Evolutionary conservation across 495 filamentous ascomycete species (phyloP).

Genomic region (Trypethelium eluteriae): DNA sequence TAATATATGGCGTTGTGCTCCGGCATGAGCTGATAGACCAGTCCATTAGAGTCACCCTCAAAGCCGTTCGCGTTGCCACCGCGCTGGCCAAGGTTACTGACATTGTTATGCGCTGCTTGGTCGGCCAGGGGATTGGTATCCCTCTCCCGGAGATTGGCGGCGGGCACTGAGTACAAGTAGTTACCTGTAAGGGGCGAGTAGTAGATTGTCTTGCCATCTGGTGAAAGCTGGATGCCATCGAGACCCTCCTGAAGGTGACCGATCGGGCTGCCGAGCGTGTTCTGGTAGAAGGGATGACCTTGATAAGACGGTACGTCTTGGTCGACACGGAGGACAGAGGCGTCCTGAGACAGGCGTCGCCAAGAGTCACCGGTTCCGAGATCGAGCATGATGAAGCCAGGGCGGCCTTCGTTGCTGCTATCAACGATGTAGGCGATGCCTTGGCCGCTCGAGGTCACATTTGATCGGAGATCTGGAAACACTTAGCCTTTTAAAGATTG

Average conservation of each 20-base stretch:
- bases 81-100: conserved; percentile 34
- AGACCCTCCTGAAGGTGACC: conserved; percentile 32
- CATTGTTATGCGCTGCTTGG: conserved; percentile 33
- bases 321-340: conserved; percentile 31
- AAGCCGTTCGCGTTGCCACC: conserved; percentile 39
- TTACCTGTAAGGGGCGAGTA: conserved; percentile 33
- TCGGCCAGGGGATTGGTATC: conserved; percentile 32
- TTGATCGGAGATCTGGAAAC: conserved; percentile 32
- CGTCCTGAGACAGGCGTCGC: conserved; percentile 36
- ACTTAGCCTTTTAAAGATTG: not conserved
- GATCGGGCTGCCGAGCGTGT: conserved; percentile 21
- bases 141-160: conserved; percentile 28
- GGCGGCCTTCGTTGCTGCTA: conserved; percentile 37
- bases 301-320: conserved; percentile 33
- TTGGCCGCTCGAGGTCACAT: conserved; percentile 30
- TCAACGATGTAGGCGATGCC: conserved; percentile 40
- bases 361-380: conserved; percentile 38
- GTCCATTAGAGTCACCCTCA: conserved; percentile 33
- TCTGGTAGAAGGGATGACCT: conserved; percentile 34
- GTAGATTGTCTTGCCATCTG: conserved; percentile 35
- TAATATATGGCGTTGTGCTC: conserved; percentile 37
- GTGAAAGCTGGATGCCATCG: conserved; percentile 37
- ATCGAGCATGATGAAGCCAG: conserved; percentile 41
- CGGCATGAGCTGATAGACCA: conserved; percentile 40
- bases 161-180: conserved; percentile 36